Base-by-base conservation (phyloP, 495 filamentous ascomycete species). In the Podospora pseudocomata region DNA sequence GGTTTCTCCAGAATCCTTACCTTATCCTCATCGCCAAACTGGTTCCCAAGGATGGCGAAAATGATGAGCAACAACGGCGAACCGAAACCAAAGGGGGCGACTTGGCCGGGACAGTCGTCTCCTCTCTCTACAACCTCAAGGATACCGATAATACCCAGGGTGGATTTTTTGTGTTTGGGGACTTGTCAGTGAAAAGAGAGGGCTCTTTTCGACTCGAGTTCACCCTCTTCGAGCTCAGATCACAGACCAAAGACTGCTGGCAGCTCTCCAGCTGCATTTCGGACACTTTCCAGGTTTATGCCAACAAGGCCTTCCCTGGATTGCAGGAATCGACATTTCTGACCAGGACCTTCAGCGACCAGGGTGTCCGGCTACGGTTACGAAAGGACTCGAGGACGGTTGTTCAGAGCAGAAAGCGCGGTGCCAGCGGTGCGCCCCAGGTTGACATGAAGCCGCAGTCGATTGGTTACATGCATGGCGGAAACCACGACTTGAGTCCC, bases 101-200 rank as follows among this genome's bases (percentile, higher is more conserved):
- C 60, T 73, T 84, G 70, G 76, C 78, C 28, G 95, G 95, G 26
- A 92, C 91, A 23, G 80, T 94, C 65, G 92, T 94, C 30, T 98
- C 95, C 20, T 99, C 95, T 27, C 85, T 97, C 64, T 94, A 99
- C 80, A 87, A 92, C 63, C 80, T 98, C 69, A 98, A 98, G 78
- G 93, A 98, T 76, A 87, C 90, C 16, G 88, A 94, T 75, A 97
- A 99, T 78, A 87, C 73, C 86, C 94, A 97, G 84, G 94, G 93
- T 15, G 93, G 91, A 2, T 99, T 96, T 81, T 98, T 99, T 69
- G 91, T 98, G n/a, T 98, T 97, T 79, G 91, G 91, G 5, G 95
- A 99, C 77, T 80, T 99, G 19, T 97, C 94, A 0, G 87, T 96
- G 28, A 90, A 91, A 76, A 83, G 91, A 20, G 90, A 92, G 70